A percentile compares a stretch with the other conserved stretches of the same genome.
phyloP scores from a whole-genome alignment of 306 rosid species.

The Acmispon strigosus region DNA sequence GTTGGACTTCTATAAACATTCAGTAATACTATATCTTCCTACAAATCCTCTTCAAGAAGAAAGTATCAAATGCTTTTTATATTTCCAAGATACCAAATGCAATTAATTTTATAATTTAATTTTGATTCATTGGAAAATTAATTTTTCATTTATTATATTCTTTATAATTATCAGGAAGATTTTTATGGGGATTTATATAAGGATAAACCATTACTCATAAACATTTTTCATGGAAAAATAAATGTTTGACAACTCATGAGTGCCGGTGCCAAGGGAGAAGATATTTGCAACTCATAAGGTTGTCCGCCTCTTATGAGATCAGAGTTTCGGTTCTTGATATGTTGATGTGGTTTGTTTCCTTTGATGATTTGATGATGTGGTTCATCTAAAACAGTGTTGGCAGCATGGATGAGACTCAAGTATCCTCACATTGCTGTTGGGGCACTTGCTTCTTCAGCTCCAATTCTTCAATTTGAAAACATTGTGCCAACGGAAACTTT shows the following conservation, averaged over 20 bases:
- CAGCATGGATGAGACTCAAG: constrained; percentile 95
- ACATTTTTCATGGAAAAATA: not conserved
- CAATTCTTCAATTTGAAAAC: constrained; percentile 83
- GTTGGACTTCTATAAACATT: not conserved
- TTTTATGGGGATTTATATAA: too few species aligned
- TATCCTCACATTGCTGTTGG: constrained; percentile 85
- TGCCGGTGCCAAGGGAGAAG: not conserved
- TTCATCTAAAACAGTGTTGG: constrained; percentile 51
- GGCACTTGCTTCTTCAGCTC: constrained; percentile 88
- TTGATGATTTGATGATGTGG: not conserved
- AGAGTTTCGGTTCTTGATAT: not conserved
- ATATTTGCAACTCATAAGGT: not conserved
- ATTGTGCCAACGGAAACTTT: constrained; percentile 67
- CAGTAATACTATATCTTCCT: too few species aligned
- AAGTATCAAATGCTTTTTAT: too few species aligned
- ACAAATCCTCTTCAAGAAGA: too few species aligned
- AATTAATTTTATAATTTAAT: too few species aligned
- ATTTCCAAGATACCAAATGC: too few species aligned
- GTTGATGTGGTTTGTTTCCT: not conserved
- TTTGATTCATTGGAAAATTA: too few species aligned
- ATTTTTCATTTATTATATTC: too few species aligned
- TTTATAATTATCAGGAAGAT: too few species aligned
- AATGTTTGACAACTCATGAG: not conserved
- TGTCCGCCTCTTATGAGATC: not conserved
- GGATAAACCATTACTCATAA: too few species aligned